These are phyloP conservation scores for Acacia melanoxylon DNA, from an alignment of 306 rosid species.

Conservation along the genomic window DNA sequence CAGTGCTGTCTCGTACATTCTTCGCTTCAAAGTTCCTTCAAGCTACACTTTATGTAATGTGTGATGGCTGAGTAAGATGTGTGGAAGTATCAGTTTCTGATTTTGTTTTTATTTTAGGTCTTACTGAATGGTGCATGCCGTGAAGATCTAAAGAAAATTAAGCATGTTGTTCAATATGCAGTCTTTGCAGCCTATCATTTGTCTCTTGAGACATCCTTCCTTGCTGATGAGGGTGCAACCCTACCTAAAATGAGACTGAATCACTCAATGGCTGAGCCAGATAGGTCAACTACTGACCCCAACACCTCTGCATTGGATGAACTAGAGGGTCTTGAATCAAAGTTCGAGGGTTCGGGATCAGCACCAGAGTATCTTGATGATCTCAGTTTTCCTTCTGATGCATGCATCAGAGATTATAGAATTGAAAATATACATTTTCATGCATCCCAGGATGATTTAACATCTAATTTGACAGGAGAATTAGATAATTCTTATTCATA, in stretches of 20 bases:
- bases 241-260: constrained; percentile 69
- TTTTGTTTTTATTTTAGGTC: constrained; percentile 58
- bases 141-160: constrained; percentile 88
- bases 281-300: constrained; percentile 44
- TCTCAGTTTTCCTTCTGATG: constrained; percentile 42
- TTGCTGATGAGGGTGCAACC: constrained; percentile 98
- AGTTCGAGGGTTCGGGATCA: constrained; percentile 47
- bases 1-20: constrained; percentile 1
- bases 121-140: constrained; percentile 79
- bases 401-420: constrained; percentile 39
- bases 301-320: constrained; percentile 39
- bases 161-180: constrained; percentile 84
- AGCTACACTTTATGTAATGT: constrained; percentile 17
- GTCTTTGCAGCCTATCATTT: constrained; percentile 98
- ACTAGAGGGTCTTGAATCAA: constrained; percentile 37
- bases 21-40: constrained; percentile 5
- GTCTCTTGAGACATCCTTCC: constrained; percentile 96
- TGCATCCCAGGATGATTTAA: constrained; percentile 39
- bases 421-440: constrained; percentile 40
- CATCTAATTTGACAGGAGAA: constrained; percentile 40
- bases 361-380: constrained; percentile 39
- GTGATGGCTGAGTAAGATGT: background rate
- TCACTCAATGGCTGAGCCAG: constrained; percentile 42
- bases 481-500: constrained; percentile 33
- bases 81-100: constrained; percentile 33